Conservation (phyloP, 257 asterid species). For the Salvia hispanica region DNA sequence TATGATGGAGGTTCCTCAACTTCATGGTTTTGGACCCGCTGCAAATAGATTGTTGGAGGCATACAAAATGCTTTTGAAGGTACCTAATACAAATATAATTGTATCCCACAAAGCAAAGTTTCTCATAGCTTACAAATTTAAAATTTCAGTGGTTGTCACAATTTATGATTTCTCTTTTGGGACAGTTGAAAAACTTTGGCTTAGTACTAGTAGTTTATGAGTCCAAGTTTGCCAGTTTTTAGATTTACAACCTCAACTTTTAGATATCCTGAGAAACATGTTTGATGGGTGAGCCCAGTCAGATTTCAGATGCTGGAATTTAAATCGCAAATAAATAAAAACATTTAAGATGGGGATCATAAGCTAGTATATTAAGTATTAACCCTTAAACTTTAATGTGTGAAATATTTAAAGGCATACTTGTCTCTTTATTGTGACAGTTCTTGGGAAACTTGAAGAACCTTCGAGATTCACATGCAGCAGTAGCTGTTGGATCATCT, state of each 20-base stretch:
- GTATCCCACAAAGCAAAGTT: constrained; percentile 17
- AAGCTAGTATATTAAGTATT: no score
- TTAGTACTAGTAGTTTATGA: no score
- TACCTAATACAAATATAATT: constrained; percentile 33
- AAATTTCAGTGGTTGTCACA: not conserved
- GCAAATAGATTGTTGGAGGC: constrained; percentile 96
- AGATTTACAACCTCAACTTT: no score
- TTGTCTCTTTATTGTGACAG: constrained; percentile 44
- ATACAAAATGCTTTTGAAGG: constrained; percentile 97
- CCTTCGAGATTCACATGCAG: constrained; percentile 85
- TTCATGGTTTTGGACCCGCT: constrained; percentile 99
- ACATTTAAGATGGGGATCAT: no score
- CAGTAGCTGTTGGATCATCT: constrained; percentile 23
- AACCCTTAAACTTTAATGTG: no score
- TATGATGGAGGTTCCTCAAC: constrained; percentile 99
- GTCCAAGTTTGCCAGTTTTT: no score
- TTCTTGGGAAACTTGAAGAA: constrained; percentile 93
- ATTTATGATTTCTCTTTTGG: constrained; percentile 15
- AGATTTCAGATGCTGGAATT: no score
- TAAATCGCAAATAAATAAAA: no score
- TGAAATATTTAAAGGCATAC: no score
- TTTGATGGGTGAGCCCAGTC: no score
- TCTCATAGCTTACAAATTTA: no score
- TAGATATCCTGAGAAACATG: no score
- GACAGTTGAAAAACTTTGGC: not conserved